A percentile compares a stretch with the other conserved stretches of the same genome.
Conservation (phyloP, 78 protist species). For the Chrysochromulina parva region DNA sequence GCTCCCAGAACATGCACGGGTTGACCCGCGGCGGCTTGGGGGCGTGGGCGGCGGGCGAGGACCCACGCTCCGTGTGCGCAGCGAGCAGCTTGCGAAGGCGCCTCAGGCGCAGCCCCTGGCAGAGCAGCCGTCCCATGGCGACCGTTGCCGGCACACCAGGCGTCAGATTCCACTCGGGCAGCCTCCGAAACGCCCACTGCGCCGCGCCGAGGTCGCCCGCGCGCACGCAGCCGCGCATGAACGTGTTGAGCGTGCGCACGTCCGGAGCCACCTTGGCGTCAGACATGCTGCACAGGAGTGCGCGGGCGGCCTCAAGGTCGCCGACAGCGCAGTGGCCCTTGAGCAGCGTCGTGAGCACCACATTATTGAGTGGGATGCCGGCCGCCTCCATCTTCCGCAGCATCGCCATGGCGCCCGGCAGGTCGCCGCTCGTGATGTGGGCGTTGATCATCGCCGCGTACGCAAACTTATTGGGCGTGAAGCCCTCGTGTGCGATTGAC, state of each 20-base stretch:
- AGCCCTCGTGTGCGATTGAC: background rate
- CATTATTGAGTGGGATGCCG: background rate
- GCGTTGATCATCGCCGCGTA: background rate
- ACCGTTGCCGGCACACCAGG: background rate
- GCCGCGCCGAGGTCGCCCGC: background rate
- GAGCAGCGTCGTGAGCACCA: background rate
- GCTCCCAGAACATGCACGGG: background rate
- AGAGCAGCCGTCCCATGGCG: background rate
- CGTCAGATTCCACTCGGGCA: background rate
- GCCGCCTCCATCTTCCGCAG: background rate
- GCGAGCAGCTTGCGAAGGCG: background rate
- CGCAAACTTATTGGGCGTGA: background rate
- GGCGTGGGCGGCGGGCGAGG: no score
- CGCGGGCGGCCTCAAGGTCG: background rate
- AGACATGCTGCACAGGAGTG: background rate
- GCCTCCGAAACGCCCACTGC: background rate
- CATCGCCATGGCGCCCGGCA: background rate
- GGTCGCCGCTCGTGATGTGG: background rate
- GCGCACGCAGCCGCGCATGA: conserved; percentile 24
- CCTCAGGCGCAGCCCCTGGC: background rate
- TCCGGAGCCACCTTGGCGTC: background rate
- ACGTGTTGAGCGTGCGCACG: background rate
- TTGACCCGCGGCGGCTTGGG: no score
- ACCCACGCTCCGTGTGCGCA: background rate
- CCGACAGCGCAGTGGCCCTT: background rate